These are phyloP conservation scores for Fusarium musae DNA, from an alignment of 2,329 filamentous ascomycete species.

Conservation along the genomic window DNA sequence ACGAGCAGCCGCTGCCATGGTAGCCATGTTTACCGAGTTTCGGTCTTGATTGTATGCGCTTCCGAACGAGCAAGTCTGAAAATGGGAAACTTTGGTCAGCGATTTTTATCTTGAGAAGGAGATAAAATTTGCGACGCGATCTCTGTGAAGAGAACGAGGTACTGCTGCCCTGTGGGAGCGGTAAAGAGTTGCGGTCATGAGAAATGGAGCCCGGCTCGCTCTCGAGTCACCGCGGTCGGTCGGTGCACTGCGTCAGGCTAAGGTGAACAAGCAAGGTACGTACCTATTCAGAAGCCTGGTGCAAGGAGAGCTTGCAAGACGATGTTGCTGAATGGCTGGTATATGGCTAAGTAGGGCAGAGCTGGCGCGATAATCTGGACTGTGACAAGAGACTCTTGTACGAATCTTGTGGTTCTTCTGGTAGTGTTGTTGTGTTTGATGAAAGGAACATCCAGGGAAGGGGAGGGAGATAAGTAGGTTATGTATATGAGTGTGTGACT, in stretches of 20 bases:
- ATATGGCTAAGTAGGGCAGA: slow-evolving; percentile 47
- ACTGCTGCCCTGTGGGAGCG: not conserved
- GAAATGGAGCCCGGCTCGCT: slow-evolving; percentile 9
- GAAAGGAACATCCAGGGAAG: slow-evolving; percentile 49
- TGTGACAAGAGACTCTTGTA: slow-evolving; percentile 70
- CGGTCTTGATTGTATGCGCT: slow-evolving; percentile 52
- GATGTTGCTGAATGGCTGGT: slow-evolving; percentile 43
- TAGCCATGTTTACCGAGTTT: slow-evolving; percentile 67
- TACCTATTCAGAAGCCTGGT: slow-evolving; percentile 49
- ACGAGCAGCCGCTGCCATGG: slow-evolving; percentile 73
- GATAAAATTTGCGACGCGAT: slow-evolving; percentile 21
- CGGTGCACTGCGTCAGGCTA: slow-evolving; percentile 10
- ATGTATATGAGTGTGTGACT: slow-evolving; percentile 33
- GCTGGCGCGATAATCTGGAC: slow-evolving; percentile 69
- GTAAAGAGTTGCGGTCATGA: slow-evolving; percentile 23
- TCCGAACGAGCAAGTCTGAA: slow-evolving; percentile 59
- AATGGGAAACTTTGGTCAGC: slow-evolving; percentile 30
- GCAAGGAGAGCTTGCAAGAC: slow-evolving; percentile 42
- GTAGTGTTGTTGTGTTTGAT: slow-evolving; percentile 61
- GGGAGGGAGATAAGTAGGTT: slow-evolving; percentile 46
- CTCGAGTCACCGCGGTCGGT: slow-evolving; percentile 40
- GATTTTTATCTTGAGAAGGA: slow-evolving; percentile 4
- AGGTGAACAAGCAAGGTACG: slow-evolving; percentile 36
- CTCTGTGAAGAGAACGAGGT: not conserved
- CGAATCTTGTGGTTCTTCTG: slow-evolving; percentile 62